These are phyloP conservation scores for Penicillium herquei DNA, from an alignment of 495 filamentous ascomycete genomes.

Conservation along the genomic window DNA sequence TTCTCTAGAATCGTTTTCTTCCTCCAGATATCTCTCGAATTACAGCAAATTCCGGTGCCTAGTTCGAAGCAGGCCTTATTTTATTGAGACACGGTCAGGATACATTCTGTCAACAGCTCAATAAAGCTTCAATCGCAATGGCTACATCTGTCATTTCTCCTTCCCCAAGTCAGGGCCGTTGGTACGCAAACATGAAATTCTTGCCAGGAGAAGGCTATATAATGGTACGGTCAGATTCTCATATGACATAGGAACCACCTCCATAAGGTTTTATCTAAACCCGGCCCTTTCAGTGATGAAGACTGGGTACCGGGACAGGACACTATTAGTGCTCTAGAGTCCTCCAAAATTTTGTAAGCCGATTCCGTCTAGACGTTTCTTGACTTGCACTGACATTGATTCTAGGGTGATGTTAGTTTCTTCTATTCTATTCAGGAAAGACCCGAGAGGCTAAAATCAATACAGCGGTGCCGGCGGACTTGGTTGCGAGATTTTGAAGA, in stretches of 20 bases:
- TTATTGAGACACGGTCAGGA: neutral
- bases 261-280: conserved; percentile 68
- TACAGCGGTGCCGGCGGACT: conserved; percentile 86
- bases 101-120: neutral
- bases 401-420: conserved; percentile 36
- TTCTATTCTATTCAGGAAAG: neutral
- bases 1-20: neutral
- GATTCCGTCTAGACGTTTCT: neutral
- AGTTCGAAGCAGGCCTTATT: neutral
- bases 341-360: conserved; percentile 68
- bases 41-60: neutral
- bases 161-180: conserved; percentile 2
- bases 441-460: conserved; percentile 5
- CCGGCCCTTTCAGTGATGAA: conserved; percentile 75
- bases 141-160: conserved; percentile 6
- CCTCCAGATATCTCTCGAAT: neutral
- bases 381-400: conserved; percentile 17
- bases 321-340: conserved; percentile 57
- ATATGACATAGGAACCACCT: conserved; percentile 67
- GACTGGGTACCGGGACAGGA: conserved; percentile 64
- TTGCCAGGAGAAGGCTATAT: neutral
- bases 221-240: neutral
- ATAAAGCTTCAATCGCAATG: conserved; percentile 9
- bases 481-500: conserved; percentile 96
- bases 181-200: conserved; percentile 4